Conservation (phyloP, 140 eudicot species). For the Erigeron philadelphicus region DNA sequence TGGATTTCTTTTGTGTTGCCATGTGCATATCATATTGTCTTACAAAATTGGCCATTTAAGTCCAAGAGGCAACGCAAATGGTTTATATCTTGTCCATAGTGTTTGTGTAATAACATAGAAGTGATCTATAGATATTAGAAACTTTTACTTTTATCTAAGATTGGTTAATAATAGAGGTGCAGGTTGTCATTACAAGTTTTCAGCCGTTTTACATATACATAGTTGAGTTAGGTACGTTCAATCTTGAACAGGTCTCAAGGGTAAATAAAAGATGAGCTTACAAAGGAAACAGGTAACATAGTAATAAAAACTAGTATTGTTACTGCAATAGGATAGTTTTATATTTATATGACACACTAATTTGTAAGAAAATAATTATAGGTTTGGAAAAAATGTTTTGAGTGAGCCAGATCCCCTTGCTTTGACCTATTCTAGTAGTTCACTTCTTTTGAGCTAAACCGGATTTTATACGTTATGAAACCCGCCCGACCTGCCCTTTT, state of each 20-base stretch:
- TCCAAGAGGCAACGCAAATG: background rate
- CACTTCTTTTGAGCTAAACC: too few relatives aligned
- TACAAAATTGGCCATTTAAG: background rate
- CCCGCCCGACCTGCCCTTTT: too few relatives aligned
- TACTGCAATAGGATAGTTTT: too few relatives aligned
- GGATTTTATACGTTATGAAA: too few relatives aligned
- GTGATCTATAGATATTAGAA: slow-evolving; percentile 7
- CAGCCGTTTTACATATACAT: background rate
- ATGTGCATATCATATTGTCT: background rate
- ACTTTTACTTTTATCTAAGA: background rate
- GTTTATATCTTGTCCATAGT: slow-evolving; percentile 5
- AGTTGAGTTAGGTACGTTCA: background rate
- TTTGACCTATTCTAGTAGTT: too few relatives aligned
- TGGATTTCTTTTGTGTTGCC: slow-evolving; percentile 14
- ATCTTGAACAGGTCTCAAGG: background rate
- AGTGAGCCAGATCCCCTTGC: too few relatives aligned
- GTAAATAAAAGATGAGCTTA: background rate
- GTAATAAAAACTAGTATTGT: background rate
- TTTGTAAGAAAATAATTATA: too few relatives aligned
- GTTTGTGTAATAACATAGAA: slow-evolving; percentile 1
- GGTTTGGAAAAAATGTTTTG: too few relatives aligned
- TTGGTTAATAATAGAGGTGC: background rate
- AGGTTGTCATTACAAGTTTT: too few relatives aligned
- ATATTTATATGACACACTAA: too few relatives aligned
- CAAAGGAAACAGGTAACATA: background rate